These are phyloP conservation scores for Penicillium sclerotiorum DNA, from an alignment of 2,329 filamentous ascomycete genomes.

Conservation along the genomic window DNA sequence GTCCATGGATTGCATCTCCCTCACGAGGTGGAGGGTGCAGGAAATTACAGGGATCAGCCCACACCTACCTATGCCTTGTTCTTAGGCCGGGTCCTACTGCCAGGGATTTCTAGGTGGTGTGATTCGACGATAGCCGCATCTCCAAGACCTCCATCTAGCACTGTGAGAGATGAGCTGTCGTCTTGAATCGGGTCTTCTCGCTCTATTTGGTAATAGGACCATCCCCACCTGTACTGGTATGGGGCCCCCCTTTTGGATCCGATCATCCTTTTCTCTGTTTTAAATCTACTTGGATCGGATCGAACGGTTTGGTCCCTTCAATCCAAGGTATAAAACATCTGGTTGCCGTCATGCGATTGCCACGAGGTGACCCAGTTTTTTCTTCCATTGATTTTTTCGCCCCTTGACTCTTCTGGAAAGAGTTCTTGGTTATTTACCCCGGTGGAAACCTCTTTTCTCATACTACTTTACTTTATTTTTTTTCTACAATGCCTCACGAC, in stretches of 20 bases:
- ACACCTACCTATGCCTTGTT: constrained; percentile 14
- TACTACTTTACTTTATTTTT: neutral
- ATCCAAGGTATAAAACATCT: constrained; percentile 19
- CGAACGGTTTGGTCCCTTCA: constrained; percentile 1
- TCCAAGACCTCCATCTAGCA: constrained; percentile 1
- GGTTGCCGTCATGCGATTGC: constrained; percentile 14
- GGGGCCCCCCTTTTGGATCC: neutral
- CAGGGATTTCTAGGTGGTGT: constrained; percentile 11
- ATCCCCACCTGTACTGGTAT: neutral
- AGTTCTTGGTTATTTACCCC: neutral
- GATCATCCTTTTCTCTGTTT: neutral
- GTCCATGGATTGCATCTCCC: too few relatives aligned
- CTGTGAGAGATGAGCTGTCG: constrained; percentile 8
- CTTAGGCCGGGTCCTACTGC: neutral
- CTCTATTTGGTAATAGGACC: constrained; percentile 12
- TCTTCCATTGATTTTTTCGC: neutral
- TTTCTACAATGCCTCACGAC: constrained; percentile 17
- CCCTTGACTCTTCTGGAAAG: neutral
- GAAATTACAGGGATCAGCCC: constrained; percentile 23
- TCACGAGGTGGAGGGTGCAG: constrained; percentile 1
- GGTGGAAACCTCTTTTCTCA: neutral
- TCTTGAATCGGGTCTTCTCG: constrained; percentile 8
- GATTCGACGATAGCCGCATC: constrained; percentile 14
- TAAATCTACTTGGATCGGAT: neutral
- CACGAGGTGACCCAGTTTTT: constrained; percentile 20